These are phyloP conservation scores for Psidium guajava DNA, from an alignment of 345 rosid species.

Conservation along the genomic window DNA sequence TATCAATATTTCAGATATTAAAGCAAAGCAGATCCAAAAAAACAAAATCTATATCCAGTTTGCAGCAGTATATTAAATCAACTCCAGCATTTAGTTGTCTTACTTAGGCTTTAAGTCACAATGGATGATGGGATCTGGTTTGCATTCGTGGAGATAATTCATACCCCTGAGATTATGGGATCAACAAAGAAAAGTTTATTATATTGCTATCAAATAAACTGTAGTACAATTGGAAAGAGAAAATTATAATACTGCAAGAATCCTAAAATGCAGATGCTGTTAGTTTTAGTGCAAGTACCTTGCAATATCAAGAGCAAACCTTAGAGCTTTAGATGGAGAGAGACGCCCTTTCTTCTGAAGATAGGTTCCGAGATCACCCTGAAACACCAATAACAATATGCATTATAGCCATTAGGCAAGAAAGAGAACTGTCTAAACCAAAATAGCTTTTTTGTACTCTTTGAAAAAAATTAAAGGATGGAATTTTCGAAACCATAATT, in stretches of 20 bases:
- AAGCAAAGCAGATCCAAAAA: conserved; percentile 17
- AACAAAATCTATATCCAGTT: background rate
- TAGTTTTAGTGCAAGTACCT: conserved; percentile 32
- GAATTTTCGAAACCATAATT: background rate
- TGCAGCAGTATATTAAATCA: background rate
- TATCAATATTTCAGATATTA: conserved; percentile 77
- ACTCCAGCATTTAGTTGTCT: conserved; percentile 53
- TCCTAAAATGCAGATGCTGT: background rate
- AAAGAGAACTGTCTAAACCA: background rate
- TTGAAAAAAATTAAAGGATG: background rate
- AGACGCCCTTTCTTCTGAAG: conserved; percentile 87
- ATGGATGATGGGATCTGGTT: conserved; percentile 49
- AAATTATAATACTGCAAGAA: background rate
- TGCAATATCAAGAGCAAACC: conserved; percentile 86
- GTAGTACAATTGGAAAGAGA: background rate
- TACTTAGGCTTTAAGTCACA: conserved; percentile 91
- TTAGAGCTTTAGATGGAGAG: conserved; percentile 64
- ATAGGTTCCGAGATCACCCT: conserved; percentile 84
- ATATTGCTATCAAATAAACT: background rate
- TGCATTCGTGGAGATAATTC: conserved; percentile 10
- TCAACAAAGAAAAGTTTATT: background rate
- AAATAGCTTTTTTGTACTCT: background rate
- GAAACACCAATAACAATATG: conserved; percentile 7
- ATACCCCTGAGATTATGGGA: background rate
- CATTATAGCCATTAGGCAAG: background rate